Conservation (phyloP, 345 rosid species). For the Brassica carinata region DNA sequence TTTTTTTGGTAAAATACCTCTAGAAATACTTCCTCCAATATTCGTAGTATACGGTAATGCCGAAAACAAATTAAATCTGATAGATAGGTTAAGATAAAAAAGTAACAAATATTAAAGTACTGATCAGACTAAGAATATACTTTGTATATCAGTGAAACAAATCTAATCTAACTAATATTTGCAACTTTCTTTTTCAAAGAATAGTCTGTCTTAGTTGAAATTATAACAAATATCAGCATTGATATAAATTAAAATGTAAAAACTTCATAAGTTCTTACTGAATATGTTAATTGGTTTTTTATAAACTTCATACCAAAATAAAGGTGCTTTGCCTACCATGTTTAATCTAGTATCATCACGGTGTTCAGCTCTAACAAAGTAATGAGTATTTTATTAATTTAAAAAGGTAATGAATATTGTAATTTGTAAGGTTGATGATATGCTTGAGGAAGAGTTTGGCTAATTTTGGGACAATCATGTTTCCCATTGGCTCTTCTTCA, state of each 20-base stretch:
- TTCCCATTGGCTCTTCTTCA: slow-evolving; percentile 31
- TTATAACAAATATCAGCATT: background rate
- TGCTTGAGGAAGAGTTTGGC: background rate
- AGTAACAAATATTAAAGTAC: background rate
- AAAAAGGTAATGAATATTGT: background rate
- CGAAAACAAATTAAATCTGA: background rate
- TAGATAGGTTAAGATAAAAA: background rate
- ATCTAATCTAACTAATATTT: background rate
- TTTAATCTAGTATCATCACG: background rate
- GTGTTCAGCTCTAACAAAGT: slow-evolving; percentile 17
- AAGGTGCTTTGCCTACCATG: slow-evolving; percentile 1
- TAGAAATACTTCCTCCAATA: background rate
- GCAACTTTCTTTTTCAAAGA: background rate
- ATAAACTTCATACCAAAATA: background rate
- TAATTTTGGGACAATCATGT: slow-evolving; percentile 22
- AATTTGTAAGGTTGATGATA: background rate
- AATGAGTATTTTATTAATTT: background rate
- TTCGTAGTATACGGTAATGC: background rate
- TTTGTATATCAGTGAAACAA: background rate
- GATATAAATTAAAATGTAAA: background rate
- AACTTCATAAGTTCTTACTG: background rate
- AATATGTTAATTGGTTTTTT: background rate
- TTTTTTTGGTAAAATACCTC: no score
- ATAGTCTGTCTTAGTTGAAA: background rate
- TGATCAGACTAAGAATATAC: background rate